Evolutionary conservation across 2,329 filamentous ascomycete genomes (phyloP).

Genomic region (Aspergillus carbonarius): DNA sequence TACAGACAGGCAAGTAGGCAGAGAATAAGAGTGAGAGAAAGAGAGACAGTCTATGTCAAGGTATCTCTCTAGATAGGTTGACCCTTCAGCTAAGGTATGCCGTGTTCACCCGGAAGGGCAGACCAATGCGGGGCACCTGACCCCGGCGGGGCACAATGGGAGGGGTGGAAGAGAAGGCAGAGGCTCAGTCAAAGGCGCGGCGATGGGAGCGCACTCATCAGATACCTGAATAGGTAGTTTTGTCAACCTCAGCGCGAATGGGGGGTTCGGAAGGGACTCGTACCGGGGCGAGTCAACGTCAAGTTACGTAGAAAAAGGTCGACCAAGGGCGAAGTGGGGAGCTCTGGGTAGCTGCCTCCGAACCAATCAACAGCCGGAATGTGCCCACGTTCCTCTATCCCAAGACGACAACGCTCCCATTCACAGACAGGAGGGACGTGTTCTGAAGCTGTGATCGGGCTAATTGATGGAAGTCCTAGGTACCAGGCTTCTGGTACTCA

Average conservation of each 20-base stretch:
- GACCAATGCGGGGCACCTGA: constrained; percentile 10
- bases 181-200: neutral
- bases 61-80: neutral
- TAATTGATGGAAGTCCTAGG: neutral
- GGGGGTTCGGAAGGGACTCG: neutral
- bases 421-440: neutral
- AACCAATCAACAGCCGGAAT: constrained; percentile 15
- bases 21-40: neutral
- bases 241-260: neutral
- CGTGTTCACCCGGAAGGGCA: constrained; percentile 5
- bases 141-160: constrained; percentile 1
- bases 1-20: neutral
- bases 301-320: constrained; percentile 4
- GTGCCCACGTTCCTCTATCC: constrained; percentile 18
- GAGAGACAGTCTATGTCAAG: neutral
- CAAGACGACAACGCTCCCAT: neutral
- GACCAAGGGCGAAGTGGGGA: constrained; percentile 17
- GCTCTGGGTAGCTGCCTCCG: constrained; percentile 19
- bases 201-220: neutral
- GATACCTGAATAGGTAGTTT: neutral
- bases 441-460: neutral
- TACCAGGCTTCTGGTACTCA: neutral
- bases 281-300: constrained; percentile 1
- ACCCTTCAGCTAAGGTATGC: neutral
- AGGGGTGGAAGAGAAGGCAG: neutral